Percentiles rank a stretch among this genome's conserved stretches.
These are phyloP conservation scores for Crithidia sp. DNA, from an alignment of 208 protist species.

Conservation along the genomic window DNA sequence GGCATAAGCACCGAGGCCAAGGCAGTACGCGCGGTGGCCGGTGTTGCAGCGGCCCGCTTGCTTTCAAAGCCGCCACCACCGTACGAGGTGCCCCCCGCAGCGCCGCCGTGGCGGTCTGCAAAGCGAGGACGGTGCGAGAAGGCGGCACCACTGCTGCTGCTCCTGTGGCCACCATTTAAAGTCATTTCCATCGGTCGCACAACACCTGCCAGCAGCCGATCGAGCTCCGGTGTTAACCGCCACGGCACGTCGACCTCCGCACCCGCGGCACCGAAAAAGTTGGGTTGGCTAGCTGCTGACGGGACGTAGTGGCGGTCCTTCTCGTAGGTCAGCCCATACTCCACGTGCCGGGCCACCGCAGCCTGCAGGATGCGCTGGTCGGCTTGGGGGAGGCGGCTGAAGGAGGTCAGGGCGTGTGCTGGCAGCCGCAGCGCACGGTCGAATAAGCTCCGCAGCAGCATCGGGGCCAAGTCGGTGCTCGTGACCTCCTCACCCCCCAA, in stretches of 20 bases:
- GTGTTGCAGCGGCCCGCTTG: background rate
- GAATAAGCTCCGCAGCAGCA: conserved; percentile 67
- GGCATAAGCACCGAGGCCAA: conserved; percentile 33
- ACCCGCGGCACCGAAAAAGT: background rate
- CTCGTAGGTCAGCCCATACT: conserved; percentile 76
- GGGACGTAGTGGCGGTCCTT: conserved; percentile 18
- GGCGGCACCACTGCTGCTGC: background rate
- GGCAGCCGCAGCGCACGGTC: conserved; percentile 58
- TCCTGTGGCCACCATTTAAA: conserved; percentile 1
- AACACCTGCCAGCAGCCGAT: conserved; percentile 35
- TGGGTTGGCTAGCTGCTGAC: background rate
- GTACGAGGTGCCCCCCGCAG: background rate
- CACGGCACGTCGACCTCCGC: conserved; percentile 35
- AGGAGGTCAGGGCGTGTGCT: conserved; percentile 44
- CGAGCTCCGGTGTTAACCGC: conserved; percentile 52
- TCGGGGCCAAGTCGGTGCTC: conserved; percentile 42
- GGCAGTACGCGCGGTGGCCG: background rate
- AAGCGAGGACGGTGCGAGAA: conserved; percentile 8
- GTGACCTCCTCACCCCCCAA: conserved; percentile 42
- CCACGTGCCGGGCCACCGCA: conserved; percentile 60
- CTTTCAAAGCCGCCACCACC: background rate
- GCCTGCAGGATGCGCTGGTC: conserved; percentile 52
- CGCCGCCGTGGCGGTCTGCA: background rate
- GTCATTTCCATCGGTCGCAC: conserved; percentile 29
- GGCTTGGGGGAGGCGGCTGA: conserved; percentile 32